Base-by-base conservation (phyloP, 2,329 filamentous ascomycete genomes). In the Teratosphaeria gauchensis region DNA sequence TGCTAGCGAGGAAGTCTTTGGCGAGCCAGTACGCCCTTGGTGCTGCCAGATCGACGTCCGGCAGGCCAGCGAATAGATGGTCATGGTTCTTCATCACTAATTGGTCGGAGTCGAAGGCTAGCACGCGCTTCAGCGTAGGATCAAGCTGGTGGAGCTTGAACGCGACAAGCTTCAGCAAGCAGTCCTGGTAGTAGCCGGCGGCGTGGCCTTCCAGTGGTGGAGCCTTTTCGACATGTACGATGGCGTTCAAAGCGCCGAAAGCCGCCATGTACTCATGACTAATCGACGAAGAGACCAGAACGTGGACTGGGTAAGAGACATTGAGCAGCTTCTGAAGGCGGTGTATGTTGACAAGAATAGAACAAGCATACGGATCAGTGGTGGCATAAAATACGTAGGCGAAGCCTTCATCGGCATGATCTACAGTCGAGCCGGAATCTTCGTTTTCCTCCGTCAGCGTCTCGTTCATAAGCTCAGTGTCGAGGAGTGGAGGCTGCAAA, bases 331-430 rank as follows among this genome's bases (percentile, higher is more conserved):
- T 51, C n/a, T 60, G 60, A 33, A 70, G 58, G 1, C 66, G 65
- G 28, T 65, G 57, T 28, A 70, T 68, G 60, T 69, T 70, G 55
- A 70, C 64, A 5, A 70, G 57, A 14, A 64, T 67, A 11, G 66
- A 65, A 56, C 68, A 70, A 14, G 68, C 68, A 53, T 70, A 69
- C 21, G 56, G 28, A 53, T 68, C 63, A 19, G 59, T 52, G 7
- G 67, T 69, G 32, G 68, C 68, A 57, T 69, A 69, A 60, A 70
- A 70, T 30, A 66, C 63, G 55, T 69, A 70, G 8, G 66, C 64
- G 53, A 65, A 69, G 46, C 58, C 53, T 31, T 31, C 6, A 8
- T 14, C 51, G 38, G 19, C 35, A 12, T 21, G 42, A 21, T 48
- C n/a, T 19, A 16, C 3, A 8, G 42, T 19, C 42, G 51, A 30